Percentiles rank a stretch among this genome's conserved stretches.
Evolutionary conservation across 169 alveolate genomes (phyloP).

Genomic region (Plasmodium relictum): DNA sequence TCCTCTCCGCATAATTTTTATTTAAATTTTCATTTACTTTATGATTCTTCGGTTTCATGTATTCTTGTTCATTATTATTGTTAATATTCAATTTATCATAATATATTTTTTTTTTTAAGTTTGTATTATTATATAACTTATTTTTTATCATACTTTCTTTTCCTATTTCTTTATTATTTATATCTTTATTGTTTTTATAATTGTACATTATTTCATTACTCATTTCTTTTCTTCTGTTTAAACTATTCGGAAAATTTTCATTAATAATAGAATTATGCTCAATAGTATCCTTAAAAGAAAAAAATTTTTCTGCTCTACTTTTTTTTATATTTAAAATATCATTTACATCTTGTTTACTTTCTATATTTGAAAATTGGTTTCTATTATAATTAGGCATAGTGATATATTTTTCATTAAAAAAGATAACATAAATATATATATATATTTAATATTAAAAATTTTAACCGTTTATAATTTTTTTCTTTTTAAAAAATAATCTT

Average conservation of each 20-base stretch:
- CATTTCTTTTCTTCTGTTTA: slow-evolving; percentile 33
- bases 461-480: too few relatives aligned
- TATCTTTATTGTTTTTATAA: slow-evolving; percentile 34
- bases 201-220: slow-evolving; percentile 33
- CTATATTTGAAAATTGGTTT: slow-evolving; percentile 8
- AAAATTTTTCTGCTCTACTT: slow-evolving; percentile 23
- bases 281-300: slow-evolving; percentile 1
- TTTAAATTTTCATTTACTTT: slow-evolving; percentile 17
- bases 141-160: slow-evolving; percentile 36
- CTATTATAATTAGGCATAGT: slow-evolving; percentile 49
- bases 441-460: neutral
- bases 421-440: neutral
- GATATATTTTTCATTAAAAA: neutral
- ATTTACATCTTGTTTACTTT: slow-evolving; percentile 25
- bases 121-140: slow-evolving; percentile 27
- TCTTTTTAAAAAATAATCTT: too few relatives aligned
- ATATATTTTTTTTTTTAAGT: slow-evolving; percentile 40
- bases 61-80: slow-evolving; percentile 52
- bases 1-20: slow-evolving; percentile 39
- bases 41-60: slow-evolving; percentile 14
- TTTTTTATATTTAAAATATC: slow-evolving; percentile 38
- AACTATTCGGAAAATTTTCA: slow-evolving; percentile 11
- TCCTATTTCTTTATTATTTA: slow-evolving; percentile 27
- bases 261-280: neutral
- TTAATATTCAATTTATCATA: slow-evolving; percentile 36